Percentiles rank a stretch among this genome's conserved stretches.
phyloP scores from a whole-genome alignment of 148 eudicot genomes.

The Vaccinium darrowii region DNA sequence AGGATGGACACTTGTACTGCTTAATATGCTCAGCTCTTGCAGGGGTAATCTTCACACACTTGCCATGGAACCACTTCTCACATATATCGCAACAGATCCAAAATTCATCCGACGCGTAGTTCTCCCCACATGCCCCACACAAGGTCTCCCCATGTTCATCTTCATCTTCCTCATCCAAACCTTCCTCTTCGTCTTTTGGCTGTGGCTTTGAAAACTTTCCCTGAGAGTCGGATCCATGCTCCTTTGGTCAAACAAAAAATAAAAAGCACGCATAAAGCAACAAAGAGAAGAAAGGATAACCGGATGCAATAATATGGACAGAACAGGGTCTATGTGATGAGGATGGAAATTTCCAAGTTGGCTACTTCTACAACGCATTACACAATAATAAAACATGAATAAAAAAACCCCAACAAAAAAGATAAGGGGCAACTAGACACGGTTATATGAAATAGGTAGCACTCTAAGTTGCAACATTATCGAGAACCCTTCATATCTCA shows the following conservation, averaged over 20 bases:
- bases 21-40: conserved; percentile 91
- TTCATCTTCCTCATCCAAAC: conserved; percentile 66
- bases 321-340: neutral
- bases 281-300: neutral
- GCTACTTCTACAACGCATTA: neutral
- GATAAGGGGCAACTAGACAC: neutral
- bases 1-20: conserved; percentile 97
- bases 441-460: neutral
- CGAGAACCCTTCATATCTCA: neutral
- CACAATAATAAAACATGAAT: no score
- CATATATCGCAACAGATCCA: conserved; percentile 94
- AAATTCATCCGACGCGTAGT: conserved; percentile 73
- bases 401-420: neutral
- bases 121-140: conserved; percentile 86
- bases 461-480: neutral
- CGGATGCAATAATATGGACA: neutral
- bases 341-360: neutral
- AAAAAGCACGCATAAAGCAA: neutral
- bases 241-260: conserved; percentile 10
- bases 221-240: conserved; percentile 42
- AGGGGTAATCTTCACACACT: conserved; percentile 91
- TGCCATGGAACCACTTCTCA: conserved; percentile 94
- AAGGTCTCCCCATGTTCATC: conserved; percentile 80
- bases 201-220: conserved; percentile 49
- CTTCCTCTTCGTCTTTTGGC: conserved; percentile 56